These are phyloP conservation scores for Yarrowia sp. DNA, from an alignment of 805 yeast genomes.

Conservation along the genomic window DNA sequence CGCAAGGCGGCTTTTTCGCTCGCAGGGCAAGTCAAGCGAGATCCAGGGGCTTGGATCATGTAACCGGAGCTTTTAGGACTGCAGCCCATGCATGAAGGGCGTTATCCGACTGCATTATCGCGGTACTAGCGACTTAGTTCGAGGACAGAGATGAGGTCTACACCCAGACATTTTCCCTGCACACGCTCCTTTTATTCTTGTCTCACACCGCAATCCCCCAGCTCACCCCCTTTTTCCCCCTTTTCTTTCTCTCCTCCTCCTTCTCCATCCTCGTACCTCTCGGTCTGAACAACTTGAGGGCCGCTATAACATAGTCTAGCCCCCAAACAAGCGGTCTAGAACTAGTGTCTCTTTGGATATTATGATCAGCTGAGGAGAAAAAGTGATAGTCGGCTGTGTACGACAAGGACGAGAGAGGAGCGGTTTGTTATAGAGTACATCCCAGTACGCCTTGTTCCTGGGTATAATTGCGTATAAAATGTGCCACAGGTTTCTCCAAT, in stretches of 20 bases:
- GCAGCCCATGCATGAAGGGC: neutral
- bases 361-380: neutral
- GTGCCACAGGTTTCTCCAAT: too few relatives aligned
- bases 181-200: too few relatives aligned
- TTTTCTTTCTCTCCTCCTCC: neutral
- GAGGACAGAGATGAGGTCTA: too few relatives aligned
- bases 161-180: too few relatives aligned
- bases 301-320: constrained; percentile 20
- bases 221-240: neutral
- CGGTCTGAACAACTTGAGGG: constrained; percentile 3
- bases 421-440: neutral
- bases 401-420: neutral
- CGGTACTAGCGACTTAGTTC: too few relatives aligned
- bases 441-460: too few relatives aligned
- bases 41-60: neutral
- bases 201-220: too few relatives aligned
- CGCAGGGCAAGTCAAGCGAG: constrained; percentile 10
- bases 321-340: constrained; percentile 7
- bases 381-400: neutral
- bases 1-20: constrained; percentile 1
- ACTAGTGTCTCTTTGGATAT: neutral
- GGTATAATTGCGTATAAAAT: too few relatives aligned
- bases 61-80: neutral
- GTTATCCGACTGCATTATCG: constrained; percentile 3
- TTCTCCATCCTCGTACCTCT: neutral